Conservation (phyloP, 139 green algal species). For the Picochlorum sp. region DNA sequence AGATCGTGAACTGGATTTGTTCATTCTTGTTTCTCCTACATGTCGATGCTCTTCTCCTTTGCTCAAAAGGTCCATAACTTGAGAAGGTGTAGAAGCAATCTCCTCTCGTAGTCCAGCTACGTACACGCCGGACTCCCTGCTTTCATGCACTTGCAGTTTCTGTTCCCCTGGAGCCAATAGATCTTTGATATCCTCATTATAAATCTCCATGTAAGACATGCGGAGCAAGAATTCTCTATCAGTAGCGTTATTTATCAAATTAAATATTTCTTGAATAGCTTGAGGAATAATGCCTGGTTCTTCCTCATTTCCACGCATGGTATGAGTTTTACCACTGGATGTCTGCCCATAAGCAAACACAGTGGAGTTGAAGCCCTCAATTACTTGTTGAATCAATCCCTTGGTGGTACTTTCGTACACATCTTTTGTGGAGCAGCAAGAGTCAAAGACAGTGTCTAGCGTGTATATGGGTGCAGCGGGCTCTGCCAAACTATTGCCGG, state of each 20-base stretch:
- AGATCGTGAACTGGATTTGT: slow-evolving; percentile 70
- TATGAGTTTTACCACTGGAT: slow-evolving; percentile 89
- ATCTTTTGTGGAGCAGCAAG: slow-evolving; percentile 25
- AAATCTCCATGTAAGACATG: slow-evolving; percentile 97
- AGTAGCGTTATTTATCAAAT: slow-evolving; percentile 34
- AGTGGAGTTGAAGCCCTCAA: slow-evolving; percentile 77
- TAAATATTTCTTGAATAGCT: slow-evolving; percentile 73
- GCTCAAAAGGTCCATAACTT: slow-evolving; percentile 65
- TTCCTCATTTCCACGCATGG: slow-evolving; percentile 65
- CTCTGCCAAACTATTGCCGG: slow-evolving; percentile 10
- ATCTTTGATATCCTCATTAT: slow-evolving; percentile 98
- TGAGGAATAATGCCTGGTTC: slow-evolving; percentile 75
- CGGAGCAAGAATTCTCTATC: slow-evolving; percentile 76
- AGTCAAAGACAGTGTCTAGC: slow-evolving; percentile 72
- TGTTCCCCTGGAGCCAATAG: slow-evolving; percentile 74
- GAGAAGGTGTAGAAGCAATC: slow-evolving; percentile 56
- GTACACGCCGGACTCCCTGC: slow-evolving; percentile 38
- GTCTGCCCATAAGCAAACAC: slow-evolving; percentile 98
- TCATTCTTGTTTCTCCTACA: slow-evolving; percentile 95
- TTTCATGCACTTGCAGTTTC: slow-evolving; percentile 43
- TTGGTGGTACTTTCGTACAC: slow-evolving; percentile 60
- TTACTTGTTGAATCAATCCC: slow-evolving; percentile 58
- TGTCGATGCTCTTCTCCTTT: slow-evolving; percentile 66
- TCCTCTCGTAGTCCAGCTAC: slow-evolving; percentile 88
- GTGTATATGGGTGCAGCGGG: slow-evolving; percentile 31